Percentiles rank a stretch among this genome's conserved stretches.
These are phyloP conservation scores for Fraxinus platypoda DNA, from an alignment of 305 asterid species.

Conservation along the genomic window DNA sequence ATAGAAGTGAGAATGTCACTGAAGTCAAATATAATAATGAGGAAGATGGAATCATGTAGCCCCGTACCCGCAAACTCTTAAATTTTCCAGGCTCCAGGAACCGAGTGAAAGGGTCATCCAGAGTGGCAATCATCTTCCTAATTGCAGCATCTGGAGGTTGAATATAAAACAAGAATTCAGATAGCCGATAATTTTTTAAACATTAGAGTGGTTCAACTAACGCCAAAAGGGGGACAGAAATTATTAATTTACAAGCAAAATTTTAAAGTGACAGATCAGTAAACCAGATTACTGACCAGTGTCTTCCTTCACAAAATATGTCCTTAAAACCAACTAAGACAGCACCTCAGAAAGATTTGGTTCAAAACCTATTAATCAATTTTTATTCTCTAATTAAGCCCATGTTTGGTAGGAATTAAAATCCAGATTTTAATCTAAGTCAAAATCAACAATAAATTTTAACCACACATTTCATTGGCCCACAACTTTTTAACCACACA, in stretches of 20 bases:
- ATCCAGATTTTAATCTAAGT: too few relatives aligned
- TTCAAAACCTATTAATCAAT: background rate
- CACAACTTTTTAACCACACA: too few relatives aligned
- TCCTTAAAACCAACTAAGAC: background rate
- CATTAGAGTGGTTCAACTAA: background rate
- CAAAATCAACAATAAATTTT: too few relatives aligned
- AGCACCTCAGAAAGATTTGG: slow-evolving; percentile 12
- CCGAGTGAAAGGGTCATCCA: slow-evolving; percentile 95
- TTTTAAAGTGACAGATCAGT: background rate
- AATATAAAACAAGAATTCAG: slow-evolving; percentile 21
- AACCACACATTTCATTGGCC: too few relatives aligned
- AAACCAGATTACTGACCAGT: background rate
- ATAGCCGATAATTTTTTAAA: background rate
- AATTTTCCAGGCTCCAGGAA: slow-evolving; percentile 92
- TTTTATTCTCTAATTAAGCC: background rate
- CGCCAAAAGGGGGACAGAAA: slow-evolving; percentile 8
- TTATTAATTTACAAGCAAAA: background rate
- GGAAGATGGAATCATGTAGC: slow-evolving; percentile 28
- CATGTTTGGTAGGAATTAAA: too few relatives aligned
- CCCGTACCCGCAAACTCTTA: slow-evolving; percentile 80
- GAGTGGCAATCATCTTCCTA: slow-evolving; percentile 89
- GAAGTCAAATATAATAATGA: slow-evolving; percentile 6
- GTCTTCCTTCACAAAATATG: background rate
- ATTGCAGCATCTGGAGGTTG: slow-evolving; percentile 69
- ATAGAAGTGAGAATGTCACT: background rate